phyloP scores from a whole-genome alignment of 2,329 filamentous ascomycete species.

The Neocatenulostroma microsporum region DNA sequence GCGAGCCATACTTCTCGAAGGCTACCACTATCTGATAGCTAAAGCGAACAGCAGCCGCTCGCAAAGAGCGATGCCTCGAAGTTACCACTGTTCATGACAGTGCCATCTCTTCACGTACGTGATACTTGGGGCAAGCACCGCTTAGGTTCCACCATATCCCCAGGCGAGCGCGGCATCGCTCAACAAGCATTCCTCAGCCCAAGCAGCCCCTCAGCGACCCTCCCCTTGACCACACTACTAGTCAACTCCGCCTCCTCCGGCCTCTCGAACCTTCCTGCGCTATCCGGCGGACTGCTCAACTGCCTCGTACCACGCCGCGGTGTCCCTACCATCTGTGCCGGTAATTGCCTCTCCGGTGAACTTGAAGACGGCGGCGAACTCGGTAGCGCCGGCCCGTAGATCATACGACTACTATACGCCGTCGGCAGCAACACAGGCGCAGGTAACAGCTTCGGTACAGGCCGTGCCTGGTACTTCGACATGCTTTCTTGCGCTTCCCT shows the following conservation, averaged over 20 bases:
- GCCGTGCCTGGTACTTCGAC: background rate
- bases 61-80: too few species aligned
- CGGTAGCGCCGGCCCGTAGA: constrained; percentile 25
- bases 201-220: constrained; percentile 48
- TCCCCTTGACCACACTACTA: constrained; percentile 42
- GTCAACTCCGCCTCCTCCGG: constrained; percentile 28
- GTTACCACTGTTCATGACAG: background rate
- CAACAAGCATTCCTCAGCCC: constrained; percentile 31
- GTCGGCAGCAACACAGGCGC: constrained; percentile 35
- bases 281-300: constrained; percentile 1
- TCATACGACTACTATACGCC: constrained; percentile 31
- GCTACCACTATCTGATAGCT: too few species aligned
- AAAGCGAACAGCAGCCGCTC: too few species aligned
- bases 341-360: constrained; percentile 20
- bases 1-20: too few species aligned
- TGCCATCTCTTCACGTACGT: too few species aligned
- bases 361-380: constrained; percentile 27
- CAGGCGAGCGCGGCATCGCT: background rate
- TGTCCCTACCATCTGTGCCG: constrained; percentile 2
- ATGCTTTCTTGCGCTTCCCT: constrained; percentile 12
- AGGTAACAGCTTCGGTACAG: constrained; percentile 24
- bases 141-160: background rate
- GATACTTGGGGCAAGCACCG: background rate
- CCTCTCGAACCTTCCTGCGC: background rate
- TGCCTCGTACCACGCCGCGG: constrained; percentile 7